Evolutionary conservation across 2,329 filamentous ascomycete species (phyloP).

Genomic region (Tolypocladium endophyticum): DNA sequence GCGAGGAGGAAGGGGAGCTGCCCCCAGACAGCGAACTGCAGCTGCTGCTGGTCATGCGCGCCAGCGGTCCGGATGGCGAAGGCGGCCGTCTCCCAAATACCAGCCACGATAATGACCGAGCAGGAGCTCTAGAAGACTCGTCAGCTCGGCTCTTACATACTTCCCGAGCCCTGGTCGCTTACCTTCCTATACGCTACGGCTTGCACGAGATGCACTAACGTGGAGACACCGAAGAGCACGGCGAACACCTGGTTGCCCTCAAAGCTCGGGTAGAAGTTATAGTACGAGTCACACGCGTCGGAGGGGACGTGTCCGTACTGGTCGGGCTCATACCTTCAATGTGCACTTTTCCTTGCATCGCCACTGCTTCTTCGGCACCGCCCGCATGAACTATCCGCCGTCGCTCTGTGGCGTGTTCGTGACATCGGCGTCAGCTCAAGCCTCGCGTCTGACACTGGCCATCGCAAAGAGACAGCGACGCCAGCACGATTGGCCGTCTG

Average conservation of each 20-base stretch:
- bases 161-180: constrained; percentile 2
- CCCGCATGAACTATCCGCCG: no score
- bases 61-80: constrained; percentile 26
- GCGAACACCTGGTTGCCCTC: constrained; percentile 21
- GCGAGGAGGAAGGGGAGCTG: constrained; percentile 28
- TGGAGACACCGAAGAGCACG: constrained; percentile 17
- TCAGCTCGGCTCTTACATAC: background rate
- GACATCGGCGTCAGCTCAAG: no score
- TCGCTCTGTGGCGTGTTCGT: no score
- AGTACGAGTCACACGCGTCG: constrained; percentile 21
- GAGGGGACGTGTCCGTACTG: constrained; percentile 19
- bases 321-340: constrained; percentile 9
- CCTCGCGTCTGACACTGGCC: no score
- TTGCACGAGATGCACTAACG: constrained; percentile 16
- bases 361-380: no score
- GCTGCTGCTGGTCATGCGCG: constrained; percentile 25
- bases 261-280: constrained; percentile 21
- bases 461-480: no score
- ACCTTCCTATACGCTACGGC: constrained; percentile 18
- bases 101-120: constrained; percentile 30
- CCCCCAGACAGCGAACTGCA: constrained; percentile 18
- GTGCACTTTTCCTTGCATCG: no score
- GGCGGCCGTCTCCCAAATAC: constrained; percentile 25
- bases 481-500: no score
- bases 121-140: constrained; percentile 9